These are phyloP conservation scores for Globisporangium barbulae DNA, from an alignment of 352 stramenopile species.

Conservation along the genomic window DNA sequence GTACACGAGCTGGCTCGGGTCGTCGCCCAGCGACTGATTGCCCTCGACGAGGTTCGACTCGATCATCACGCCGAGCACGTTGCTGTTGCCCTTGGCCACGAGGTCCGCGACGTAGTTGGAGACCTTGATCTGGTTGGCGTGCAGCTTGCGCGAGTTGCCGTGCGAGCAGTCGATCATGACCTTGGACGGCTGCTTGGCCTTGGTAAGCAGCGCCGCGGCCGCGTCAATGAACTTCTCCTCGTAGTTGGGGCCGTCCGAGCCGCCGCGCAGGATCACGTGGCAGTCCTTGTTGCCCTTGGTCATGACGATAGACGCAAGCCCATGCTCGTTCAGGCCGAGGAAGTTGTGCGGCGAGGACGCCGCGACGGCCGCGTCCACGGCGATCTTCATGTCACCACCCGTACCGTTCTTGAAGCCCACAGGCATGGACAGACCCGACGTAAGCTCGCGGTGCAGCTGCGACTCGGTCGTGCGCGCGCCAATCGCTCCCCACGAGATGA, in stretches of 20 bases:
- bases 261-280: constrained; percentile 86
- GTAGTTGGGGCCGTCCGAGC: constrained; percentile 83
- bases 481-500: constrained; percentile 89
- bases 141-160: constrained; percentile 86
- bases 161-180: constrained; percentile 91
- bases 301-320: constrained; percentile 81
- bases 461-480: constrained; percentile 87
- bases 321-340: constrained; percentile 83
- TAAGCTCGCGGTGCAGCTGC: constrained; percentile 88
- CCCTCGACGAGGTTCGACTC: constrained; percentile 87
- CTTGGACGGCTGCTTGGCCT: constrained; percentile 77
- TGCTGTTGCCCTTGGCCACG: constrained; percentile 56
- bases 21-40: constrained; percentile 74
- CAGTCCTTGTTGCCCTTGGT: constrained; percentile 75
- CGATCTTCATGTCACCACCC: constrained; percentile 79
- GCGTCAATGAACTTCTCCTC: constrained; percentile 81
- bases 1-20: constrained; percentile 71
- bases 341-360: constrained; percentile 86
- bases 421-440: constrained; percentile 86
- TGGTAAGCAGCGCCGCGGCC: constrained; percentile 80
- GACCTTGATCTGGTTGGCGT: constrained; percentile 83
- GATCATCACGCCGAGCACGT: constrained; percentile 85
- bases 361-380: constrained; percentile 83
- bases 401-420: constrained; percentile 92
- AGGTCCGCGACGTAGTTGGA: constrained; percentile 60